Evolutionary conservation across 2,329 filamentous ascomycete species (phyloP).

Genomic region (Neoarthrinium moseri): DNA sequence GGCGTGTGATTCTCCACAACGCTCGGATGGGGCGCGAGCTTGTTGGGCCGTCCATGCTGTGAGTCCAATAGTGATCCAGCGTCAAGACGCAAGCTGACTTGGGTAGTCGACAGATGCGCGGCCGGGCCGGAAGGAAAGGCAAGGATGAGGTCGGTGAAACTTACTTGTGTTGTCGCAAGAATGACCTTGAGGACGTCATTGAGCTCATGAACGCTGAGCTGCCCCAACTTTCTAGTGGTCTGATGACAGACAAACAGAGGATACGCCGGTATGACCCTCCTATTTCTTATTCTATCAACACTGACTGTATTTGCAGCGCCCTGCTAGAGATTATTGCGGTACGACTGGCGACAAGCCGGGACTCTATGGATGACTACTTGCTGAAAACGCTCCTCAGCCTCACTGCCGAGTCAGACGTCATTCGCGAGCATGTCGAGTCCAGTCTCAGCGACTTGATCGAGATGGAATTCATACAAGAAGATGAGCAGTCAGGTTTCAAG

Average conservation of each 20-base stretch:
- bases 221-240: conserved; percentile 66
- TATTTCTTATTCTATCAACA: background rate
- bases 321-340: conserved; percentile 70
- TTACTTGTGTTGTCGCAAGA: conserved; percentile 69
- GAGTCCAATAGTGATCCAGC: background rate
- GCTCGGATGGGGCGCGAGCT: conserved; percentile 75
- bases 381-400: conserved; percentile 65
- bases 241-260: conserved; percentile 65
- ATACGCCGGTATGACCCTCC: conserved; percentile 56
- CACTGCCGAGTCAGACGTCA: conserved; percentile 47
- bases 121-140: conserved; percentile 73
- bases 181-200: conserved; percentile 67
- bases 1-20: conserved; percentile 73
- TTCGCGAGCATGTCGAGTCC: conserved; percentile 53
- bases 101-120: conserved; percentile 68
- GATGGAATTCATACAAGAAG: conserved; percentile 53
- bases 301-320: conserved; percentile 44
- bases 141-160: conserved; percentile 78
- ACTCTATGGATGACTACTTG: conserved; percentile 67
- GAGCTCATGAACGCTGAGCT: conserved; percentile 72
- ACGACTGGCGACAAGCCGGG: conserved; percentile 62
- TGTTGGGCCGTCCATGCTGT: conserved; percentile 73
- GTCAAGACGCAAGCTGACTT: background rate
- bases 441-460: conserved; percentile 58
- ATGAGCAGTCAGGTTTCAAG: conserved; percentile 50